Evolutionary conservation across 2,329 filamentous ascomycete genomes (phyloP), one percentile per base, ranked within the genome.

Genomic region (Plenodomus biglobosus): DNA sequence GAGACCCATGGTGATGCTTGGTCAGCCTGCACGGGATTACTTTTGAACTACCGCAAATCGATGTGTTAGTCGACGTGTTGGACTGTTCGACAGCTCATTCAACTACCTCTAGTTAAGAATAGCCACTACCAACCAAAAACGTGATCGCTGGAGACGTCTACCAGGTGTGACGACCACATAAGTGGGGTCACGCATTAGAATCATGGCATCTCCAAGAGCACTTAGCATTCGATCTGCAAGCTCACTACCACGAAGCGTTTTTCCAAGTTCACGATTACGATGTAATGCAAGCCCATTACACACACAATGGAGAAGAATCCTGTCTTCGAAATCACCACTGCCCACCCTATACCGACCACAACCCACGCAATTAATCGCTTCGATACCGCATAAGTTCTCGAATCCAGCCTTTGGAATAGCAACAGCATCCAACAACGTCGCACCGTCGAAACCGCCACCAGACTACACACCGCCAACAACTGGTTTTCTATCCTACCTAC

Each of bases 401-500:
- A 19, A 30, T 21, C 44, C 32, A n/a, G 39, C 39, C 22, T 53
- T 48, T 8, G 46, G 46, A 20, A 44, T 61, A 44, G 48, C 55
- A 44, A 61, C 53, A 20, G 38, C 58, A 21, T 15, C 34, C 27
- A 32, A 32, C 27, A 49, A 57, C 40, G 43, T 59, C 39, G 36
- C 38, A 18, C 30, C 52, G 8, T 35, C 52, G 10, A 59, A 52
- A 27, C 22, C 30, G 13, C 52, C 62, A 10, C 60, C 61, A 32
- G 56, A 60, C 18, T 92, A 92, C 68, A 69, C 73, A n/a, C 80
- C 85, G n/a, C 88, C 90, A 2, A 85, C 76, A 15, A 83, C 82
- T 0, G 89, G 90, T 13, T 64, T 94, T 4, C 74, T 95, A 22
- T 86, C 89, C 2, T 71, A 77, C 42, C 76, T 95, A 2, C 90